phyloP scores from a whole-genome alignment of 2,329 filamentous ascomycete genomes.

The Pseudocercospora ulei region DNA sequence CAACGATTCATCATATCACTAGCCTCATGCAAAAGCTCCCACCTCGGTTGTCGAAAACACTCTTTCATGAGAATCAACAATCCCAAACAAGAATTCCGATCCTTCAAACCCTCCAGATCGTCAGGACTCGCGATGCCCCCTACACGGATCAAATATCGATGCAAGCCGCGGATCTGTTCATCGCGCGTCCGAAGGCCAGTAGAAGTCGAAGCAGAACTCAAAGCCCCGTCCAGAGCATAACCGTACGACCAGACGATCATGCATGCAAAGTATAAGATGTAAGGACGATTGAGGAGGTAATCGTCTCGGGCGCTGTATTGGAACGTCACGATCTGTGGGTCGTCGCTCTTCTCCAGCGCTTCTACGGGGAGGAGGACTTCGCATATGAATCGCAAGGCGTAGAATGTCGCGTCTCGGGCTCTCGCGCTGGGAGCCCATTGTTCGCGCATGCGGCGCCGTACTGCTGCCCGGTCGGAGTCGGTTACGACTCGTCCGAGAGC shows the following conservation, averaged over 20 bases:
- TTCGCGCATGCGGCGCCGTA: conserved; percentile 74
- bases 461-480: conserved; percentile 66
- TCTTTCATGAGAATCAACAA: conserved; percentile 72
- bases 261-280: conserved; percentile 88
- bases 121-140: conserved; percentile 64
- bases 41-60: conserved; percentile 71
- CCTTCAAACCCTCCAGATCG: conserved; percentile 61
- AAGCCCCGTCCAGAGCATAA: conserved; percentile 73
- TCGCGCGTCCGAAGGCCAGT: conserved; percentile 50
- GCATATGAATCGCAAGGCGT: conserved; percentile 77
- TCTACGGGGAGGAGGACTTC: conserved; percentile 63
- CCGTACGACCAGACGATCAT: conserved; percentile 94
- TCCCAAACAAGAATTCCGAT: conserved; percentile 73
- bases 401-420: conserved; percentile 83
- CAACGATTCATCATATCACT: conserved; percentile 71
- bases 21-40: conserved; percentile 86
- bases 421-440: conserved; percentile 80
- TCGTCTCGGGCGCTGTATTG: conserved; percentile 77
- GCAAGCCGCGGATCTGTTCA: conserved; percentile 68
- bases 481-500: conserved; percentile 80
- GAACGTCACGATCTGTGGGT: conserved; percentile 31
- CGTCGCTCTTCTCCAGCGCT: conserved; percentile 31
- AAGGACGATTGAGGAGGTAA: conserved; percentile 79
- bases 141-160: conserved; percentile 62
- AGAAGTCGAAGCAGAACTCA: conserved; percentile 19